These are phyloP conservation scores for Coleophoma crateriformis DNA, from an alignment of 2,329 filamentous ascomycete species.

Conservation along the genomic window DNA sequence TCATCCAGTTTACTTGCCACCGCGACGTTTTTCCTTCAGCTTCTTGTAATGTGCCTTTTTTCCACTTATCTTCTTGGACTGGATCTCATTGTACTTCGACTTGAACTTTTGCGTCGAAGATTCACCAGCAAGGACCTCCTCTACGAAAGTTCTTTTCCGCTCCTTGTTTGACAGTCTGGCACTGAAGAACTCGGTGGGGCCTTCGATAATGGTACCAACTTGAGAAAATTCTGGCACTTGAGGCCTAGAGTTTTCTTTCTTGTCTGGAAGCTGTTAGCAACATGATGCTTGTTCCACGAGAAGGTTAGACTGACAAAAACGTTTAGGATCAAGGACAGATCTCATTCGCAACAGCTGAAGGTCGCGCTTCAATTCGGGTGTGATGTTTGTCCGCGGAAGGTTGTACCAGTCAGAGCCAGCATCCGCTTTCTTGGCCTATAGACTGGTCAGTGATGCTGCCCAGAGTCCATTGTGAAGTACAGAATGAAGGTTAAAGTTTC, in stretches of 20 bases:
- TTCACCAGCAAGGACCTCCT: conserved; percentile 72
- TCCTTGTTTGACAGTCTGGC: conserved; percentile 80
- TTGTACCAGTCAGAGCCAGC: conserved; percentile 85
- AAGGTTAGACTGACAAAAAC: conserved; percentile 25
- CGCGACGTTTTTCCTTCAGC: conserved; percentile 52
- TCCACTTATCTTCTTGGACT: conserved; percentile 75
- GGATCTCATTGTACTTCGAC: conserved; percentile 81
- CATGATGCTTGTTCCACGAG: too few species aligned
- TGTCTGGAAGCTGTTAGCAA: conserved; percentile 7
- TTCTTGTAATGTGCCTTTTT: conserved; percentile 88
- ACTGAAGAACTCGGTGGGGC: conserved; percentile 82
- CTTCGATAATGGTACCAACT: conserved; percentile 82
- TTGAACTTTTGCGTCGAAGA: conserved; percentile 67
- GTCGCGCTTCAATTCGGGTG: conserved; percentile 81
- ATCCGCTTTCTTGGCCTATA: conserved; percentile 44
- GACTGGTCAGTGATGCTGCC: background rate
- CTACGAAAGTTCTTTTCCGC: conserved; percentile 78
- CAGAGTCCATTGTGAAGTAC: too few species aligned
- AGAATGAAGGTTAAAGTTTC: conserved; percentile 3
- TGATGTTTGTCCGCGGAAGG: conserved; percentile 77
- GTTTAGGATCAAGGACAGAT: conserved; percentile 80
- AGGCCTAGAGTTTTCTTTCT: conserved; percentile 67
- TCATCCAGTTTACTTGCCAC: conserved; percentile 2
- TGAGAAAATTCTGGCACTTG: conserved; percentile 75
- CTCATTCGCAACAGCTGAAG: conserved; percentile 87